A percentile compares a stretch with the other conserved stretches of the same genome.
Evolutionary conservation across 495 filamentous ascomycete species (phyloP).

Genomic region (Cenococcum geophilum): DNA sequence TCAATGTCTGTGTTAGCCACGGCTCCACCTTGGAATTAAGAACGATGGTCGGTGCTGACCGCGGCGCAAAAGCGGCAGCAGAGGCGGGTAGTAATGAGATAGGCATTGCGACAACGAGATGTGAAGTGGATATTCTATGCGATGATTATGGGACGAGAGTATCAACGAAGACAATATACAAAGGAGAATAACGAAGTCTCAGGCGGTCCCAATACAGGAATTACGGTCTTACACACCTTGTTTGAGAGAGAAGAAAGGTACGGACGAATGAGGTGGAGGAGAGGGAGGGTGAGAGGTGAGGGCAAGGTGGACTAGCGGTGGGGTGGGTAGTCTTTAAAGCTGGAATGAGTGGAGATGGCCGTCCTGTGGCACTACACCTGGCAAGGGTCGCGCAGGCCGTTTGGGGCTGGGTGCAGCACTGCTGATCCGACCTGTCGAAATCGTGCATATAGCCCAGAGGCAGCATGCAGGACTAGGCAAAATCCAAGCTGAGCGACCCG

Average conservation of each 20-base stretch:
- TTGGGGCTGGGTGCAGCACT: neutral
- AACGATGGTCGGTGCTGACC: constrained; percentile 92
- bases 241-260: constrained; percentile 37
- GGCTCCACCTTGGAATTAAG: constrained; percentile 90
- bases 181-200: constrained; percentile 44
- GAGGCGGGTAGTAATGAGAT: constrained; percentile 88
- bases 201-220: constrained; percentile 49
- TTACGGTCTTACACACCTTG: constrained; percentile 49
- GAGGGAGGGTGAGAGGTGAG: constrained; percentile 37
- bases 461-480: constrained; percentile 26
- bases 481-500: constrained; percentile 29
- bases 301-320: constrained; percentile 28
- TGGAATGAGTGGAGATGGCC: constrained; percentile 25
- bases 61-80: constrained; percentile 91
- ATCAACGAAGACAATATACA: constrained; percentile 42
- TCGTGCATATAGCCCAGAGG: constrained; percentile 24
- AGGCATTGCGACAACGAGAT: constrained; percentile 63
- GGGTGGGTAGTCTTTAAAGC: constrained; percentile 30
- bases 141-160: constrained; percentile 31
- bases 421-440: constrained; percentile 20
- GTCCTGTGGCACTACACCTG: constrained; percentile 23
- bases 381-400: constrained; percentile 9
- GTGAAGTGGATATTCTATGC: constrained; percentile 34
- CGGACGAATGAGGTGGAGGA: constrained; percentile 40
- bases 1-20: constrained; percentile 94